Conservation (phyloP, 129 eudicot species). For the Flaveria sonorensis region DNA sequence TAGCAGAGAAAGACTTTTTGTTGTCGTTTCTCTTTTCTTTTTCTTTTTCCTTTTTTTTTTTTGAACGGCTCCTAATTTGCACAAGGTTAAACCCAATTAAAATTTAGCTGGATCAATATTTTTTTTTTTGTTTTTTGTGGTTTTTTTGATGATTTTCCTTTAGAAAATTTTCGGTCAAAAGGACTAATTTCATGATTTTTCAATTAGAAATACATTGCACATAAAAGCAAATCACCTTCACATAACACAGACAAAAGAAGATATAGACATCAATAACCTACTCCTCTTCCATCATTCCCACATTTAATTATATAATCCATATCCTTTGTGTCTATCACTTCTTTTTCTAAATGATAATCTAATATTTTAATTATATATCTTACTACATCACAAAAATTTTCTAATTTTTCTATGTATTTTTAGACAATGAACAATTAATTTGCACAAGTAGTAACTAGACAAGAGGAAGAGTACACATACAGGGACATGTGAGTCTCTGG, state of each 20-base stretch:
- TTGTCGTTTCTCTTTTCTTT: too few species aligned
- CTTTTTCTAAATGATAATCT: background rate
- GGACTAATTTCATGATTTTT: background rate
- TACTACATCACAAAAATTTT: background rate
- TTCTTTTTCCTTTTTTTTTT: background rate
- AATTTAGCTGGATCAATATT: too few species aligned
- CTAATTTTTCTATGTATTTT: background rate
- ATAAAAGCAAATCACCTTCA: conserved; percentile 16
- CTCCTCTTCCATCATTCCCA: conserved; percentile 23
- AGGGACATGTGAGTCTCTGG: conserved; percentile 97
- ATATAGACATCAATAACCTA: conserved; percentile 23
- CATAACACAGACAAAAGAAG: conserved; percentile 17
- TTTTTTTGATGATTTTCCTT: too few species aligned
- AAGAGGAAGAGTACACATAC: conserved; percentile 46
- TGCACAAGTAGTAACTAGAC: background rate
- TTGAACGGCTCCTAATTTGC: background rate
- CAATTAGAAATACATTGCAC: conserved; percentile 4
- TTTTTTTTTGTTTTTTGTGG: too few species aligned
- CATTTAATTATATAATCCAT: background rate
- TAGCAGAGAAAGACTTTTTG: too few species aligned
- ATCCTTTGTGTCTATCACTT: background rate
- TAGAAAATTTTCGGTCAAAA: too few species aligned
- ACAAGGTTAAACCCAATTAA: too few species aligned
- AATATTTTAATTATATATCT: background rate
- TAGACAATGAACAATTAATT: background rate